Conservation (phyloP, 805 yeast species). For the Candida nitratophila region DNA sequence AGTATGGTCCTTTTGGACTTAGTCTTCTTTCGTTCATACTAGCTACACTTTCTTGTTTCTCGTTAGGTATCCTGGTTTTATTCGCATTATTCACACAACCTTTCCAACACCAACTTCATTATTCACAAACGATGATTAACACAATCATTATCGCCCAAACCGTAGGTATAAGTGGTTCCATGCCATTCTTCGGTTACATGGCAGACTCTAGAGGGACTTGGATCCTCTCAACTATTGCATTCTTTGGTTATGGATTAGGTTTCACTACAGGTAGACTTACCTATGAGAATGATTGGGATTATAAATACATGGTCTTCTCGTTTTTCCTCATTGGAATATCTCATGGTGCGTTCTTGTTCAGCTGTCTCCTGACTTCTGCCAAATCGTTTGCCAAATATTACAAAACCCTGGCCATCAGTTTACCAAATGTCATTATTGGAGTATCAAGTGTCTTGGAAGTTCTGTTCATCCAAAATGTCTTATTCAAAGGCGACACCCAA, state of each 20-base stretch:
- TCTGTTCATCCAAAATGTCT: conserved; percentile 18
- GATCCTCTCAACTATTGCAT: conserved; percentile 53
- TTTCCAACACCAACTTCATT: conserved; percentile 48
- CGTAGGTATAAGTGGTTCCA: conserved; percentile 74
- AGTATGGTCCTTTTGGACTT: conserved; percentile 16
- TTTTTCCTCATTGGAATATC: conserved; percentile 63
- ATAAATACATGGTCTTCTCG: conserved; percentile 34
- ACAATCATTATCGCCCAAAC: conserved; percentile 67
- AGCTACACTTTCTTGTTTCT: conserved; percentile 21
- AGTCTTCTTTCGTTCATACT: conserved; percentile 18
- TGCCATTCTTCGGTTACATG: conserved; percentile 73
- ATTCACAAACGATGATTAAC: conserved; percentile 60
- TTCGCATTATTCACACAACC: conserved; percentile 65
- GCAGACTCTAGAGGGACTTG: conserved; percentile 82
- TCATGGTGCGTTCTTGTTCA: conserved; percentile 61
- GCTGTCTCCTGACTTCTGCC: conserved; percentile 72
- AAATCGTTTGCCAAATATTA: conserved; percentile 58
- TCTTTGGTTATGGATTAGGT: conserved; percentile 58
- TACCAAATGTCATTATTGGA: conserved; percentile 50
- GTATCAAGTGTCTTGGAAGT: conserved; percentile 17
- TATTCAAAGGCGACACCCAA: conserved; percentile 7
- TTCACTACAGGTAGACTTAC: conserved; percentile 44
- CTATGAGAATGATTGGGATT: conserved; percentile 24
- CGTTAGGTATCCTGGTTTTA: conserved; percentile 25
- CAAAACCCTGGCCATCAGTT: conserved; percentile 74